Percentiles rank a stretch among this genome's conserved stretches.
Conservation (phyloP, 176 grass and related monocot species). For the Aegilops umbellulata region DNA sequence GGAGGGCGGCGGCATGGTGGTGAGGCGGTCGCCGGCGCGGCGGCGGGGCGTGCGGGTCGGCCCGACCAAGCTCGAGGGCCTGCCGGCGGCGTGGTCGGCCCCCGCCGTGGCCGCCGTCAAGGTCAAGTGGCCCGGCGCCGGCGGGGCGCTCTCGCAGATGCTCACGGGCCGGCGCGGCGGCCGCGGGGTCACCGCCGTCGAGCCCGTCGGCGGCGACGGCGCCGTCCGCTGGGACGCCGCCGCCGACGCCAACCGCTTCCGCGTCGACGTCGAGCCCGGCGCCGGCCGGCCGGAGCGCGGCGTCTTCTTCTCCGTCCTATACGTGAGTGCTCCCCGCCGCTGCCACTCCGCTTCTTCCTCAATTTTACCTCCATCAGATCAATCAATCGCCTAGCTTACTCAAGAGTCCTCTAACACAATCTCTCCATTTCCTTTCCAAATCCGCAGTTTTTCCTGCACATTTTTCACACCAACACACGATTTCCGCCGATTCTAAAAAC, state of each 20-base stretch:
- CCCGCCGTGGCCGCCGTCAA: conserved; percentile 46
- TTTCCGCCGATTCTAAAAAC: neutral
- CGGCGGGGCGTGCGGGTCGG: conserved; percentile 47
- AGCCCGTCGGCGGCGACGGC: conserved; percentile 34
- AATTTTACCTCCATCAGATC: too few species aligned
- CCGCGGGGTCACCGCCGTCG: conserved; percentile 49
- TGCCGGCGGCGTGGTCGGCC: conserved; percentile 18
- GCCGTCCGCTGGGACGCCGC: conserved; percentile 45
- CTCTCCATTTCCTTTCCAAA: neutral
- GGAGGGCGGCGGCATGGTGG: conserved; percentile 32
- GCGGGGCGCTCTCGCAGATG: conserved; percentile 36
- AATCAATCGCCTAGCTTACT: neutral
- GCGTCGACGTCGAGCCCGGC: conserved; percentile 12
- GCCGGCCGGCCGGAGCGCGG: conserved; percentile 27
- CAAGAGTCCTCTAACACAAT: neutral
- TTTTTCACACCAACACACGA: neutral
- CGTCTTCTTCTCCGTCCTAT: conserved; percentile 69
- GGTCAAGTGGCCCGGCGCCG: conserved; percentile 54
- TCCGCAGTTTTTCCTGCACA: neutral
- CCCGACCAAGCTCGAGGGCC: conserved; percentile 56
- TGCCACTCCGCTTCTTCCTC: neutral
- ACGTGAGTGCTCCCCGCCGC: conserved; percentile 42
- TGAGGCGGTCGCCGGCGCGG: neutral
- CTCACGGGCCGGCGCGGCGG: conserved; percentile 38
- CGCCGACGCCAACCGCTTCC: conserved; percentile 46